Base-by-base conservation (phyloP, 2,329 filamentous ascomycete genomes). In the Fusarium newnesense region DNA sequence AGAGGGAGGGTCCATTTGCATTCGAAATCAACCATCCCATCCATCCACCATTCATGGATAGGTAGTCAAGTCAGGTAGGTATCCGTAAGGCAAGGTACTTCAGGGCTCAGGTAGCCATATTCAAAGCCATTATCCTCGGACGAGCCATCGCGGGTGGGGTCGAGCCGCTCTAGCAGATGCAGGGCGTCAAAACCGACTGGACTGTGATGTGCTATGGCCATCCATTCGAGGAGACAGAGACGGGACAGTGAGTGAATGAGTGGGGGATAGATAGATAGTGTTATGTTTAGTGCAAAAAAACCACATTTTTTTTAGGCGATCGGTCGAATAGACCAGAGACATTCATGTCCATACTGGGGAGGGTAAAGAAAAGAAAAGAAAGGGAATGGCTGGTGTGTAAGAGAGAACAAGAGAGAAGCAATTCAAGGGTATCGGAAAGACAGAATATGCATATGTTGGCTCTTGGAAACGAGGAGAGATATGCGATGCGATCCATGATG, bases 271-370 rank as follows among this genome's bases (percentile, higher is more conserved):
- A 72, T 72, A 67, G 63, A 10, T 30, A 32, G 63, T 74, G 71
- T 74, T 74, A 52, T 73, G 71, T 74, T 72, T 67, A 73, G 70
- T 72, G 70, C 65, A 43, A 53, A 70, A 69, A 65, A 60, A 34
- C 37, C 43, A 67, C 37, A 32, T 70, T 61, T 62, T 71, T 73
- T 67, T 73, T 67, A 71, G 64, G 61, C 53, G 46, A 52, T 36
- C n/a, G 64, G 32, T 39, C 50, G 32, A 60, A 37, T 37, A 46
- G 39, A 42, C 34, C 54, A 60, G 30, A 60, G 56, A 58, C 46
- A 47, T 64, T 43, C 44, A 64, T 49, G 40, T 36, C 32, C 32
- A 44, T 49, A 43, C 24, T 30, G 24, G 49, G 34, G 30, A 26
- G 24, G 36, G 49, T n/a, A 24, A n/a, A 30, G 30, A n/a, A 53